A percentile compares a stretch with the other conserved stretches of the same genome.
Conservation (phyloP, 164 flowering plant genomes). For the Piper longum region DNA sequence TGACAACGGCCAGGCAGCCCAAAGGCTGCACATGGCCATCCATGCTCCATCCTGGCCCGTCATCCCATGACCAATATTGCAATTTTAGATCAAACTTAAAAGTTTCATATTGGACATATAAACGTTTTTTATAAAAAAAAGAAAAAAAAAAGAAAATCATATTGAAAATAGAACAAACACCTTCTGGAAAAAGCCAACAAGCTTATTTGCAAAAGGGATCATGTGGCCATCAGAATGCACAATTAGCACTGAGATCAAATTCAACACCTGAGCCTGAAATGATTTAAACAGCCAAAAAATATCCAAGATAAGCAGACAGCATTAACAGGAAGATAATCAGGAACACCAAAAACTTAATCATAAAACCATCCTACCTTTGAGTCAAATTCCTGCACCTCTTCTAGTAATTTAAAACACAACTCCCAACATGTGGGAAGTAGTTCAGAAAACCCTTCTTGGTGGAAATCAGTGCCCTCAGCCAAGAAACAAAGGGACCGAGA, state of each 20-base stretch:
- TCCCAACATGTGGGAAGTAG: constrained; percentile 81
- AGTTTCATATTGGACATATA: too few species aligned
- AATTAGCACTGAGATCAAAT: constrained; percentile 67
- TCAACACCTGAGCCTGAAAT: constrained; percentile 78
- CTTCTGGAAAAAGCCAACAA: constrained; percentile 76
- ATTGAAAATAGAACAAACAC: too few species aligned
- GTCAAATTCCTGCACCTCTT: constrained; percentile 88
- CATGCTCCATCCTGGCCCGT: too few species aligned
- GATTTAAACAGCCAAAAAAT: not conserved
- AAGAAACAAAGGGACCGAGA: constrained; percentile 66
- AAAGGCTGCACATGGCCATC: too few species aligned
- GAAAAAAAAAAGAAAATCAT: too few species aligned
- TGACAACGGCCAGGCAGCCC: too few species aligned
- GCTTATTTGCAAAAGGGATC: constrained; percentile 49
- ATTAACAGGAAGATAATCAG: not conserved
- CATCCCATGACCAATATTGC: too few species aligned
- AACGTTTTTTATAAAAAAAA: too few species aligned
- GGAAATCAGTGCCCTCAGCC: constrained; percentile 78
- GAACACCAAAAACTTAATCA: not conserved
- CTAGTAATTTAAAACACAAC: constrained; percentile 69
- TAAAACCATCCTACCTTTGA: constrained; percentile 52
- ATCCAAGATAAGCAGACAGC: too few species aligned
- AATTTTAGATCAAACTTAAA: too few species aligned
- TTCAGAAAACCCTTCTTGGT: constrained; percentile 48
- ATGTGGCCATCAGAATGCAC: constrained; percentile 38